Evolutionary conservation across 768 basidiomycete genomes (phyloP).

Genomic region (Auricularia sp.): DNA sequence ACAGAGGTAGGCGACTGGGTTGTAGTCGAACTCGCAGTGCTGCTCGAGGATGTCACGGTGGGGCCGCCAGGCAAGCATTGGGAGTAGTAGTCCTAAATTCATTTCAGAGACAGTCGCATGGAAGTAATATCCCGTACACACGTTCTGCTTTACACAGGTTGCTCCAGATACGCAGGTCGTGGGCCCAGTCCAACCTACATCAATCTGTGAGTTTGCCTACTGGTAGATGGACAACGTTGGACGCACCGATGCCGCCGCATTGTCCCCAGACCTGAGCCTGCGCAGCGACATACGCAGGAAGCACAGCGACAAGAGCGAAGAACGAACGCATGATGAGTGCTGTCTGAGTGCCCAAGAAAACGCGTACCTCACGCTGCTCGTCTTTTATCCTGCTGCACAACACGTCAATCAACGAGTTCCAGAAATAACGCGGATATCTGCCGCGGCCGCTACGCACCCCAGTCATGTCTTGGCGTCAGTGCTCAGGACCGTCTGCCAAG

Average conservation of each 20-base stretch:
- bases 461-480: background rate
- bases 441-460: background rate
- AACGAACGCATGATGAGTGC: background rate
- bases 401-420: background rate
- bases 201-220: too few relatives aligned
- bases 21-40: background rate
- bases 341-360: background rate
- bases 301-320: background rate
- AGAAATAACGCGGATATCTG: background rate
- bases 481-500: too few relatives aligned
- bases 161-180: background rate
- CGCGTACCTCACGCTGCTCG: background rate
- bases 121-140: background rate
- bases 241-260: background rate
- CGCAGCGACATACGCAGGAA: background rate
- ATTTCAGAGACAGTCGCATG: too few relatives aligned
- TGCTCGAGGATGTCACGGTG: background rate
- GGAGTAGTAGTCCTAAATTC: background rate
- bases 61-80: background rate
- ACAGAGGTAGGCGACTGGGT: background rate
- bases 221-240: background rate
- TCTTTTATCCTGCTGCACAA: background rate
- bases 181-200: background rate
- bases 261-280: background rate
- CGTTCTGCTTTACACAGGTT: background rate